Base-by-base conservation (phyloP, 1,284 basidiomycete species). In the Ustilago crameri region DNA sequence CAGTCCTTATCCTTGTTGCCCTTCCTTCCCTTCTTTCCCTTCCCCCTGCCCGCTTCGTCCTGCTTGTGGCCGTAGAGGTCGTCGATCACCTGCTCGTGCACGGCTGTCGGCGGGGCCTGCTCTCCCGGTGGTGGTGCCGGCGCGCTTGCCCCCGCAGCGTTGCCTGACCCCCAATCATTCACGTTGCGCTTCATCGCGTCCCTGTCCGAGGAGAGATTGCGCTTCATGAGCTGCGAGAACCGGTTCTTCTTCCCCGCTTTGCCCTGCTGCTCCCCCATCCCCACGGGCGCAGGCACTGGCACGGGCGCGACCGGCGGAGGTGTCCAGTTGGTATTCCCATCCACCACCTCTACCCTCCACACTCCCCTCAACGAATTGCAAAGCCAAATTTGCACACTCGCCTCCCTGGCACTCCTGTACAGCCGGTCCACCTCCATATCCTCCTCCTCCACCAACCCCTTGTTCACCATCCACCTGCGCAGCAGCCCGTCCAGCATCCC, bases 401-500 rank as follows among this genome's bases (percentile, higher is more conserved):
- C 64, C 3, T 41, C 22, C n/a, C 41, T 32, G n/a, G 66, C 40
- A 10, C 44, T 27, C 10, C 41, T 40, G 7, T 55, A 8, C 10
- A 73, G 53, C 18, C 57, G 46, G 27, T 67, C 64, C 24, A 68
- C 41, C 9, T 45, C 22, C 0, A 73, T 43, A 23, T 63, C 56
- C n/a, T 50, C 32, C 35, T 73, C 70, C 15, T 60, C 45, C 18
- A 73, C 60, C 9, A 73, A 12, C 4, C 44, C 40, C 26, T 61
- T 50, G n/a, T 61, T 35, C 22, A 73, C 64, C 56, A 73, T 20
- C 64, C 64, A 67, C 37, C 35, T 60, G 15, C 70, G 60, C 49
- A 73, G 44, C 42, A 68, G 46, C 9, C 70, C 70, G 32, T 73
- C 70, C 30, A 73, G 43, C 64, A 68, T 60, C 12, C 70, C 70